phyloP scores from a whole-genome alignment of 305 asterid species.

The Fraxinus platypoda region DNA sequence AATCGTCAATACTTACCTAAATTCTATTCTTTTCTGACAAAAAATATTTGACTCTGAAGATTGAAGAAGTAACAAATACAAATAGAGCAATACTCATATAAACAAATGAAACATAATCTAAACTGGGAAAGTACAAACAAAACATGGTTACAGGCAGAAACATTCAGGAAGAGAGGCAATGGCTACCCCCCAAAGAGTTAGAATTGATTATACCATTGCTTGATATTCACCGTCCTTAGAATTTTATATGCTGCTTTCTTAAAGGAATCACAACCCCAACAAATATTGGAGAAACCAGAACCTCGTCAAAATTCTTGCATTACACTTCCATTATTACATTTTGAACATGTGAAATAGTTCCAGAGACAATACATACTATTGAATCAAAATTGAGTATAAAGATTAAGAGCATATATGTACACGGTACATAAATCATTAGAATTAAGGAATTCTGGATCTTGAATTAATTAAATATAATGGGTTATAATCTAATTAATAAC shows the following conservation, averaged over 20 bases:
- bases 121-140: conserved; percentile 39
- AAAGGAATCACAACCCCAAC: conserved; percentile 18
- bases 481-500: too few relatives aligned
- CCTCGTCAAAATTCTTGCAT: conserved; percentile 20
- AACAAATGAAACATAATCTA: conserved; percentile 49
- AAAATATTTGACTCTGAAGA: conserved; percentile 26
- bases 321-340: too few relatives aligned
- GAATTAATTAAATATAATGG: too few relatives aligned
- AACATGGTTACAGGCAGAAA: conserved; percentile 56
- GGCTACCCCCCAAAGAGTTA: conserved; percentile 29
- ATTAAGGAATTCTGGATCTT: too few relatives aligned
- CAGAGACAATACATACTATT: too few relatives aligned
- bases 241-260: conserved; percentile 9
- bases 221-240: conserved; percentile 19
- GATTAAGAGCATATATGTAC: too few relatives aligned
- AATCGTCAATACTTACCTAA: conserved; percentile 19
- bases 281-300: conserved; percentile 29
- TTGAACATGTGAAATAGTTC: too few relatives aligned
- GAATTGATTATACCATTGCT: conserved; percentile 14
- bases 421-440: too few relatives aligned
- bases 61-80: conserved; percentile 18
- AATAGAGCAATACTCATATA: conserved; percentile 43
- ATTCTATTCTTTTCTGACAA: conserved; percentile 29
- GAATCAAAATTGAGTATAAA: too few relatives aligned
- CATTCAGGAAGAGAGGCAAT: conserved; percentile 44